A percentile compares a stretch with the other conserved stretches of the same genome.
Conservation (phyloP, 768 basidiomycete genomes). For the Boletus tylopilopsis region DNA sequence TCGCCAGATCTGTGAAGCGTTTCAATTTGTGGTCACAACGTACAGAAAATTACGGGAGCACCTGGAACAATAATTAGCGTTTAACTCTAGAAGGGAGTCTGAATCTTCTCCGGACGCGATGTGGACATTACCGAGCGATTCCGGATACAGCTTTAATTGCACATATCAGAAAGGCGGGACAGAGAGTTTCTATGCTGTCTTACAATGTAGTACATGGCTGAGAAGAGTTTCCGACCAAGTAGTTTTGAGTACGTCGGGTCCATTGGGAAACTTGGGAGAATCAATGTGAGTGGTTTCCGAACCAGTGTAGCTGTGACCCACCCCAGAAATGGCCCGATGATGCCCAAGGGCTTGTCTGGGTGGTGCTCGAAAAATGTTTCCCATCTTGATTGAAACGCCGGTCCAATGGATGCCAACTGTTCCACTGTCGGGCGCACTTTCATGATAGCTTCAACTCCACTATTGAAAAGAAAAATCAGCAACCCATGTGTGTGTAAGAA, state of each 20-base stretch:
- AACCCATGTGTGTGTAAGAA: background rate
- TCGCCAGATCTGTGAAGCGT: conserved; percentile 13
- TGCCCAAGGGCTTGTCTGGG: conserved; percentile 54
- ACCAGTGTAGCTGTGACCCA: conserved; percentile 28
- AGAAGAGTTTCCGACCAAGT: conserved; percentile 29
- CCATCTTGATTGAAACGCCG: conserved; percentile 49
- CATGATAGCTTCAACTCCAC: conserved; percentile 49
- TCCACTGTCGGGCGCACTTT: conserved; percentile 50
- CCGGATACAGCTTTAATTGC: conserved; percentile 39
- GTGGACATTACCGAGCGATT: conserved; percentile 45
- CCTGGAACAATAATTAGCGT: conserved; percentile 43
- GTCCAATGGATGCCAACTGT: conserved; percentile 44
- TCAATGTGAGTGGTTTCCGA: background rate
- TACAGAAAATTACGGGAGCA: conserved; percentile 11
- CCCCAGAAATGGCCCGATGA: conserved; percentile 40
- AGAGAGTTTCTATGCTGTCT: background rate
- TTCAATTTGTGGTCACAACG: background rate
- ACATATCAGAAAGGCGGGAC: background rate
- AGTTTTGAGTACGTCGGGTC: conserved; percentile 8
- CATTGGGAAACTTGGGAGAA: conserved; percentile 23
- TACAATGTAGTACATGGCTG: background rate
- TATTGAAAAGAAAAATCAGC: conserved; percentile 16
- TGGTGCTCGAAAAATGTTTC: conserved; percentile 43
- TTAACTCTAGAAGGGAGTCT: conserved; percentile 41
- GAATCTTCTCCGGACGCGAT: conserved; percentile 40